A percentile compares a stretch with the other conserved stretches of the same genome.
Evolutionary conservation across 345 rosid species (phyloP).

Genomic region (Rhodomyrtus tomentosa): DNA sequence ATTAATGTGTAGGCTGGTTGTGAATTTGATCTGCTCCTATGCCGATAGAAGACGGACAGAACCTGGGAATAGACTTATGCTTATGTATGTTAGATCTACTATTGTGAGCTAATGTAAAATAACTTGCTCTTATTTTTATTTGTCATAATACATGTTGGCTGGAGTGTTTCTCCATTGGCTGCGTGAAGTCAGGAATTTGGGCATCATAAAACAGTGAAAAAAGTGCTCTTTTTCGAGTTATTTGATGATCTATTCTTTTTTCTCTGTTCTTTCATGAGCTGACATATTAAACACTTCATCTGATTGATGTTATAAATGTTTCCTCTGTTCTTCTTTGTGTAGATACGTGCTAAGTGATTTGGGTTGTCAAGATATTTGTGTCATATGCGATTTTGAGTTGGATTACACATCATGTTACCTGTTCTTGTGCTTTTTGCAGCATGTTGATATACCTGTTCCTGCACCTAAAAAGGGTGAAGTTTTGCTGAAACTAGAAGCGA

Average conservation of each 20-base stretch:
- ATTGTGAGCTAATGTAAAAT: not conserved
- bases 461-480: not conserved
- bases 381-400: not conserved
- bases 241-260: not conserved
- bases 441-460: conserved; percentile 5
- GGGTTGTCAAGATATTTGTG: not conserved
- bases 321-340: not conserved
- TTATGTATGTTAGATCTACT: not conserved
- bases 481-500: conserved; percentile 4
- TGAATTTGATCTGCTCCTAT: not conserved
- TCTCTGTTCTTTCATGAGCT: not conserved
- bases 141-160: not conserved
- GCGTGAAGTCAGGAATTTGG: not conserved
- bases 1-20: not conserved
- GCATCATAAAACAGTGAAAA: not conserved
- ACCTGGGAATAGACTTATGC: not conserved
- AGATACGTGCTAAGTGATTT: not conserved
- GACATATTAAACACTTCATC: not conserved
- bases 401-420: not conserved
- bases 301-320: not conserved
- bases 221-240: not conserved
- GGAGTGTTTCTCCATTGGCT: not conserved
- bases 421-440: not conserved
- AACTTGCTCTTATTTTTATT: not conserved
- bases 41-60: not conserved